A percentile compares a stretch with the other conserved stretches of the same genome.
Evolutionary conservation across 345 rosid genomes (phyloP).

Genomic region (Eucalyptus grandis): DNA sequence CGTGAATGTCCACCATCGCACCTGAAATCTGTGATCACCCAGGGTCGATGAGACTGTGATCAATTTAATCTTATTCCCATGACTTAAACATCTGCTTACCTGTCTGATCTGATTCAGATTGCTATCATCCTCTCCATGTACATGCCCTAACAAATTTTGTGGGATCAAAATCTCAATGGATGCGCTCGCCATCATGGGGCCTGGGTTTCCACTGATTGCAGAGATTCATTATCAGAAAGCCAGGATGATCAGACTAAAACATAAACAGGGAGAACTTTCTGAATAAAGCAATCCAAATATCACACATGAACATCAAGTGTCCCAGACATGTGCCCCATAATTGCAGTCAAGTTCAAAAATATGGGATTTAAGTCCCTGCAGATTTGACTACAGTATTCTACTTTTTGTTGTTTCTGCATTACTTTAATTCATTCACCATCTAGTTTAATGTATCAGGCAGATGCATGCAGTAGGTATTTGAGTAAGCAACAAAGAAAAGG

Average conservation of each 20-base stretch:
- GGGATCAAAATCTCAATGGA: conserved; percentile 63
- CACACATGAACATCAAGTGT: neutral
- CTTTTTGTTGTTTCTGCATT: neutral
- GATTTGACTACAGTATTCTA: neutral
- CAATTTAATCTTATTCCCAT: neutral
- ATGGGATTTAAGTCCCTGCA: neutral
- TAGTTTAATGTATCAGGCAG: neutral
- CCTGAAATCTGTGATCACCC: conserved; percentile 42
- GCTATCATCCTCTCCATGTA: conserved; percentile 57
- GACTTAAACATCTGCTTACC: conserved; percentile 19
- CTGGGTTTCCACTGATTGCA: conserved; percentile 34
- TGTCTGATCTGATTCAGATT: conserved; percentile 55
- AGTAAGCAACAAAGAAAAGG: neutral
- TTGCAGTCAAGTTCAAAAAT: neutral
- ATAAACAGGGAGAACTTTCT: neutral
- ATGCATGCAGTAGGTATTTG: neutral
- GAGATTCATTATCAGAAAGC: neutral
- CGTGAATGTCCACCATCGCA: conserved; percentile 59
- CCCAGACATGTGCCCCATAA: neutral
- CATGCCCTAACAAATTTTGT: conserved; percentile 36
- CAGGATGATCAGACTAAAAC: neutral
- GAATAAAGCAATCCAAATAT: neutral
- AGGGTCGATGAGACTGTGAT: neutral
- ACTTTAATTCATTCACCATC: neutral
- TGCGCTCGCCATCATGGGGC: conserved; percentile 12